phyloP scores from a whole-genome alignment of 2,329 filamentous ascomycete species.

The Tolypocladium ophioglossoides region DNA sequence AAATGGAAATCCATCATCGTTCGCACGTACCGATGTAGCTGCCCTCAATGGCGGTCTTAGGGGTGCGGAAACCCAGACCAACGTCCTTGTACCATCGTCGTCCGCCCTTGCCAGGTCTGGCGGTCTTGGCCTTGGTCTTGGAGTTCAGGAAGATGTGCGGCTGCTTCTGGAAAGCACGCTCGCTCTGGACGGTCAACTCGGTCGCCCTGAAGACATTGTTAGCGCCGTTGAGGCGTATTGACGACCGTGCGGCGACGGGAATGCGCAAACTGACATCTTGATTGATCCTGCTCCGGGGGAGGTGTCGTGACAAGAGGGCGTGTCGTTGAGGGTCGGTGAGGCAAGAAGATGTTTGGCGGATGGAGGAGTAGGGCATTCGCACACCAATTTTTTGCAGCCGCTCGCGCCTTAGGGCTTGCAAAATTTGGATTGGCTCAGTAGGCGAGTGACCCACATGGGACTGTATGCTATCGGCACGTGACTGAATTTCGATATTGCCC shows the following conservation, averaged over 20 bases:
- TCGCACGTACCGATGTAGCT: conserved; percentile 88
- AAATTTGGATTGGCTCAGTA: conserved; percentile 25
- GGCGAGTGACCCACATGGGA: conserved; percentile 13
- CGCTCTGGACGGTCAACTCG: conserved; percentile 98
- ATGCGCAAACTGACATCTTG: conserved; percentile 28
- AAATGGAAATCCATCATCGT: neutral
- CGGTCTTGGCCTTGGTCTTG: conserved; percentile 81
- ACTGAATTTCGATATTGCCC: neutral
- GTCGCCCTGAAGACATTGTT: conserved; percentile 64
- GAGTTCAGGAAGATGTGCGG: conserved; percentile 99
- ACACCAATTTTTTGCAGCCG: conserved; percentile 23
- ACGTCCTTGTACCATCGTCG: conserved; percentile 99
- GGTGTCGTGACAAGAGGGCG: conserved; percentile 27
- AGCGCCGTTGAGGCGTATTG: conserved; percentile 14
- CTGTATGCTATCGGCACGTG: conserved; percentile 3
- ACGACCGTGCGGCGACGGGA: conserved; percentile 7
- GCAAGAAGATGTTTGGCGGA: conserved; percentile 23
- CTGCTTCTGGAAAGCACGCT: conserved; percentile 99
- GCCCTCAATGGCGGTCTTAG: conserved; percentile 97
- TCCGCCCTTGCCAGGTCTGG: conserved; percentile 80
- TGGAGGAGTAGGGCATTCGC: conserved; percentile 26
- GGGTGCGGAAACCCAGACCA: conserved; percentile 97
- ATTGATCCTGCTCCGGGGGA: conserved; percentile 28
- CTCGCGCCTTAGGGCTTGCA: conserved; percentile 28
- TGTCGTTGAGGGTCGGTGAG: conserved; percentile 26